Conservation (phyloP, 1,284 basidiomycete species). For the Cutaneotrichosporon mucoides region DNA sequence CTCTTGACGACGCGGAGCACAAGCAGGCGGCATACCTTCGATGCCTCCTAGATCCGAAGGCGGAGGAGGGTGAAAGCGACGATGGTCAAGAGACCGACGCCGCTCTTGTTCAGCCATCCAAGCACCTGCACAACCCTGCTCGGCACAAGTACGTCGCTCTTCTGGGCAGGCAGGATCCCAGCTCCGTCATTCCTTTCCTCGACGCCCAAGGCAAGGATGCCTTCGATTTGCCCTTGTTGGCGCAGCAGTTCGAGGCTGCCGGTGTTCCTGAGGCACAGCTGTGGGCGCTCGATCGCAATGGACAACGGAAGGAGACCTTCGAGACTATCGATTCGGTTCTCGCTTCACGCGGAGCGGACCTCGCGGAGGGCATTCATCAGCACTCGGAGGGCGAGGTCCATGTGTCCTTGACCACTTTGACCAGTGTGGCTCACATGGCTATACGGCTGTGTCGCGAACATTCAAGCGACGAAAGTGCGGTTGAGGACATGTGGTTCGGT, state of each 20-base stretch:
- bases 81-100: background rate
- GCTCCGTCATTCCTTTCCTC: conserved; percentile 64
- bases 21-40: conserved; percentile 74
- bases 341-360: conserved; percentile 55
- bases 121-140: conserved; percentile 54
- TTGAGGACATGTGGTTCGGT: conserved; percentile 88
- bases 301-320: conserved; percentile 63
- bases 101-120: conserved; percentile 28
- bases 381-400: conserved; percentile 39
- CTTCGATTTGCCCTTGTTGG: conserved; percentile 61
- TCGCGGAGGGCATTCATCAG: conserved; percentile 54
- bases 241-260: conserved; percentile 63
- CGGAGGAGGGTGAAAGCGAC: conserved; percentile 43
- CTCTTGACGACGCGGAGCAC: conserved; percentile 47
- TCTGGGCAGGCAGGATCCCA: conserved; percentile 66
- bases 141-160: conserved; percentile 65
- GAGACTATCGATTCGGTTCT: conserved; percentile 62
- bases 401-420: conserved; percentile 48
- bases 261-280: conserved; percentile 71
- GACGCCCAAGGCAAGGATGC: conserved; percentile 57
- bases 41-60: conserved; percentile 63
- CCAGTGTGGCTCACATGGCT: conserved; percentile 49
- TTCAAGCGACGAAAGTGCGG: conserved; percentile 55
- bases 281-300: conserved; percentile 71
- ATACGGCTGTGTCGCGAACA: conserved; percentile 65